Evolutionary conservation across 148 eudicot species (phyloP).

Genomic region (Tetragonia tetragonoides): DNA sequence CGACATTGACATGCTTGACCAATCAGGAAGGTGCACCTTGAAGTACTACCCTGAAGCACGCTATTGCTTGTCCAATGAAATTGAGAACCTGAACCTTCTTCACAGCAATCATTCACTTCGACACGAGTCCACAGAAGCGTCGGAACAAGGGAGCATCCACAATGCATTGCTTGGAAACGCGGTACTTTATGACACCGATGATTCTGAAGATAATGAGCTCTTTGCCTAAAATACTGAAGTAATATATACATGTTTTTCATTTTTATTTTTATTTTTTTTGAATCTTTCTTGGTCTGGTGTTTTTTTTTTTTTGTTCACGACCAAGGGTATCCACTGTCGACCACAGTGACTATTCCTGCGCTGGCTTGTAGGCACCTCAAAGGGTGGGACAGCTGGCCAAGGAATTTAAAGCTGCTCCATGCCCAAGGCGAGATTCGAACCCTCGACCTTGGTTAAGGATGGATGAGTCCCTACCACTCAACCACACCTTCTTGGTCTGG

Average conservation of each 20-base stretch:
- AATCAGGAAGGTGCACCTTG: slow-evolving; percentile 35
- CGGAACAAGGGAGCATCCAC: slow-evolving; percentile 40
- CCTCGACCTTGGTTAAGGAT: too few species aligned
- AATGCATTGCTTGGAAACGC: slow-evolving; percentile 32
- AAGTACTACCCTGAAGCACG: slow-evolving; percentile 36
- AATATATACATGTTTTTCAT: background rate
- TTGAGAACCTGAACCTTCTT: background rate
- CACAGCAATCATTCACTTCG: slow-evolving; percentile 10
- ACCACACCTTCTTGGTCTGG: slow-evolving; percentile 29
- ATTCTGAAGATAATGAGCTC: slow-evolving; percentile 25
- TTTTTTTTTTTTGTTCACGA: too few species aligned
- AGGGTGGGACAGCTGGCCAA: too few species aligned
- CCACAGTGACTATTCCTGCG: too few species aligned
- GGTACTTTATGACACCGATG: slow-evolving; percentile 16
- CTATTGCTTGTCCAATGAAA: slow-evolving; percentile 12
- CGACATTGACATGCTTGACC: slow-evolving; percentile 33
- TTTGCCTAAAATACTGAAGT: slow-evolving; percentile 10
- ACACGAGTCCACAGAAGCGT: slow-evolving; percentile 25
- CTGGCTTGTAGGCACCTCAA: too few species aligned
- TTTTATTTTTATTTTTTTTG: too few species aligned
- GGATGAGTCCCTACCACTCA: too few species aligned
- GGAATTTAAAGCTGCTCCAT: too few species aligned
- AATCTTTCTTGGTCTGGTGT: slow-evolving; percentile 24
- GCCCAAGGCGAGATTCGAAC: too few species aligned
- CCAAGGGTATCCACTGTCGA: too few species aligned